Conservation (phyloP, 73 alveolate species). For the Paramecium tetraurelia region DNA sequence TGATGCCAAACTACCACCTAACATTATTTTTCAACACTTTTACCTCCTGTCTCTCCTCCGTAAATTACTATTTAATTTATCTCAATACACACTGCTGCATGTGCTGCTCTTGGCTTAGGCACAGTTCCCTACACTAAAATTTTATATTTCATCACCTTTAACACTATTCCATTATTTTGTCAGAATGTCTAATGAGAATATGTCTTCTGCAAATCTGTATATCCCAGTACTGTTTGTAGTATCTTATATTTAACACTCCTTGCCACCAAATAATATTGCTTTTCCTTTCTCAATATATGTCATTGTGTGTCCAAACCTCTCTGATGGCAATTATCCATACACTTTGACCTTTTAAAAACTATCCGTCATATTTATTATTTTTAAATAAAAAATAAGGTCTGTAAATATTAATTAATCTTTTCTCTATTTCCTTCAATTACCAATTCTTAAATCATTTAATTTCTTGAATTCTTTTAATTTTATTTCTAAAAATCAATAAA, state of each 20-base stretch:
- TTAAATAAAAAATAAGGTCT: not conserved
- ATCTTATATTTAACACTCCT: not conserved
- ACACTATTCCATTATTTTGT: constrained; percentile 84
- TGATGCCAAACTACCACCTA: constrained; percentile 95
- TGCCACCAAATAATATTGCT: constrained; percentile 92
- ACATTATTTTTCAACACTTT: not conserved
- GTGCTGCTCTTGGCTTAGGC: constrained; percentile 98
- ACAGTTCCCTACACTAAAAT: constrained; percentile 79
- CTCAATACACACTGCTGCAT: constrained; percentile 88
- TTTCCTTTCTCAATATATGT: constrained; percentile 83
- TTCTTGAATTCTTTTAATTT: not conserved
- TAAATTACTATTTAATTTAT: constrained; percentile 89
- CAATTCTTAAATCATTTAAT: not conserved
- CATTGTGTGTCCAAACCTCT: constrained; percentile 93
- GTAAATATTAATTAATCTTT: not conserved
- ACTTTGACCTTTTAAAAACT: constrained; percentile 42
- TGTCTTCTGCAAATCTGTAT: constrained; percentile 90
- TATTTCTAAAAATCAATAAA: not conserved
- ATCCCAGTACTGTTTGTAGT: constrained; percentile 95
- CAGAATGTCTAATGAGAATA: constrained; percentile 78
- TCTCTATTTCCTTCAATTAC: not conserved
- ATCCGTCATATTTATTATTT: not conserved
- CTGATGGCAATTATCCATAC: constrained; percentile 71
- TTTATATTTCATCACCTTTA: constrained; percentile 67
- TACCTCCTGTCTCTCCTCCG: constrained; percentile 98